Evolutionary conservation across 2,329 filamentous ascomycete genomes (phyloP), one percentile per base, ranked within the genome.

Genomic region (Botrytis sinoallii): DNA sequence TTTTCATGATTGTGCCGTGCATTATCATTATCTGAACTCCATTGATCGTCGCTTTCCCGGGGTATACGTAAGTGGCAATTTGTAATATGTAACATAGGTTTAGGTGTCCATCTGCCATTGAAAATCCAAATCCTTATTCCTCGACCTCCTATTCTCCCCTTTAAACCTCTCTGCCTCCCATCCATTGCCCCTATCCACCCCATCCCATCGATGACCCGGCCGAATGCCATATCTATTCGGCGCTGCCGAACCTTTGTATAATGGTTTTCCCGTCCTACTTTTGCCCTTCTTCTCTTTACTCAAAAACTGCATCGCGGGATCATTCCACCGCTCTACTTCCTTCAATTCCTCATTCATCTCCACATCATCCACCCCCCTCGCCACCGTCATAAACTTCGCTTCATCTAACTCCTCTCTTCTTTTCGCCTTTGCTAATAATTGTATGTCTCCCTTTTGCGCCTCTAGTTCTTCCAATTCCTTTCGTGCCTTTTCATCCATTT

Each of bases 71-170:
- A 35, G 29, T 66, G 52, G 14, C 52, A 29, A 29, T 29, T 18
- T 29, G 32, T 61, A 42, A 42, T n/a, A 18, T 57, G 25, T 7
- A 42, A 57, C n/a, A 38, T 87, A 96, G 83, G 94, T 93, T 38
- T 87, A 97, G 83, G 94, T 93, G 84, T 98, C 96, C 92, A 97
- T 96, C 85, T 98, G 93, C 96, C 95, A 99, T 46, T 92, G 90
- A 83, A 98, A 98, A 79, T 95, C 91, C 80, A 98, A 83, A 46
- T 91, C 91, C 82, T 93, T 92, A 78, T 92, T 90, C 81, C 94
- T 90, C 79, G 91, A 90, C 77, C 89, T 89, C 77, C 90, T 86
- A 82, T 98, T 98, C 77, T 95, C 85, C 3, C 94, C 93, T 81
- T 92, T 94, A 84, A 98, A 98, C 84, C 95, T 92, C 81, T 98